These are phyloP conservation scores for Kodamaea alishanica DNA, from an alignment of 1,139 yeast genomes.

Conservation along the genomic window DNA sequence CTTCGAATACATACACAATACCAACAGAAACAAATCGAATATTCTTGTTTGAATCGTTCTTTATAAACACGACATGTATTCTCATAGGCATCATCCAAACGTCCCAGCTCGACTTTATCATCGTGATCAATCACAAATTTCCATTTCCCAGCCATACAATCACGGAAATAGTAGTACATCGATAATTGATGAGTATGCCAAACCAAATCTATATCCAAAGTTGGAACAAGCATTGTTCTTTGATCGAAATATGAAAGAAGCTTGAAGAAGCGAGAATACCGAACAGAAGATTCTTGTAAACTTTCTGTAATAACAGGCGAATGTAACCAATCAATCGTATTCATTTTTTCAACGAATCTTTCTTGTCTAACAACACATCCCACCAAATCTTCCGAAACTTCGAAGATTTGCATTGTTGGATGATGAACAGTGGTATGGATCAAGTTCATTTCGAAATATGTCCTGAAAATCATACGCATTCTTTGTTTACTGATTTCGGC, in stretches of 20 bases:
- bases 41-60: slow-evolving; percentile 17
- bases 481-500: neutral
- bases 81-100: slow-evolving; percentile 20
- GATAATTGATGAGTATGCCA: slow-evolving; percentile 42
- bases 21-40: slow-evolving; percentile 28
- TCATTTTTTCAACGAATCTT: slow-evolving; percentile 29
- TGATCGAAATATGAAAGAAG: slow-evolving; percentile 14
- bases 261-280: slow-evolving; percentile 28
- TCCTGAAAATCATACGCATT: slow-evolving; percentile 9
- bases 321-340: slow-evolving; percentile 27
- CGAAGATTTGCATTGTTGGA: slow-evolving; percentile 9
- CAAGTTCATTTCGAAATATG: slow-evolving; percentile 19
- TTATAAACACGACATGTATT: slow-evolving; percentile 20
- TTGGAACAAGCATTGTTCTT: slow-evolving; percentile 26
- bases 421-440: slow-evolving; percentile 18
- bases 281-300: slow-evolving; percentile 18
- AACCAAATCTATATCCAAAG: slow-evolving; percentile 36
- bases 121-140: slow-evolving; percentile 24
- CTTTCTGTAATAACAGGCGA: slow-evolving; percentile 20
- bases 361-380: slow-evolving; percentile 32
- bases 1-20: slow-evolving; percentile 18
- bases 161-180: slow-evolving; percentile 21
- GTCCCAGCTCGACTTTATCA: slow-evolving; percentile 24
- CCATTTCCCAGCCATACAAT: slow-evolving; percentile 12
- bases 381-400: slow-evolving; percentile 28